Percentiles rank a stretch among this genome's conserved stretches.
phyloP scores from a whole-genome alignment of 805 yeast species.

The Candida khao-thaluensis region DNA sequence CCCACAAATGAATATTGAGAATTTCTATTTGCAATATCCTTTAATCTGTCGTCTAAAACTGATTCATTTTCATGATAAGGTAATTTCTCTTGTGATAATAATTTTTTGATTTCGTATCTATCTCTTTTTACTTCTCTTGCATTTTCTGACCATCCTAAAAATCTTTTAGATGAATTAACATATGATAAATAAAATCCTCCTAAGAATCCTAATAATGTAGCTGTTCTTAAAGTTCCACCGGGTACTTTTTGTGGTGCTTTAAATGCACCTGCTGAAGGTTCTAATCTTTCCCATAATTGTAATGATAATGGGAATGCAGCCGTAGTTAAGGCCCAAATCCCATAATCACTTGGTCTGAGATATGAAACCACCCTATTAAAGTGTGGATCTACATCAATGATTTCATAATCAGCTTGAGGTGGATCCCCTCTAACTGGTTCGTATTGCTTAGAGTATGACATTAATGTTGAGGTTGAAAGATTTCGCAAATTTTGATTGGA shows the following conservation, averaged over 20 bases:
- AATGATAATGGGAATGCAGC: conserved; percentile 43
- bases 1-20: conserved; percentile 66
- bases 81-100: conserved; percentile 60
- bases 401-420: conserved; percentile 40
- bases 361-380: conserved; percentile 69
- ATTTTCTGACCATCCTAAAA: conserved; percentile 78
- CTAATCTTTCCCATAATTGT: conserved; percentile 43
- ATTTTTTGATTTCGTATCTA: conserved; percentile 67
- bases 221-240: conserved; percentile 55
- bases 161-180: conserved; percentile 63
- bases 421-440: conserved; percentile 43
- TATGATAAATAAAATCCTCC: conserved; percentile 79
- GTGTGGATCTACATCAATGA: conserved; percentile 78
- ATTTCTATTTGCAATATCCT: conserved; percentile 74
- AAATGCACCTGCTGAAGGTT: conserved; percentile 42
- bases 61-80: conserved; percentile 64
- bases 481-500: conserved; percentile 40
- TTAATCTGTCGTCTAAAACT: conserved; percentile 60
- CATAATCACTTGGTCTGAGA: conserved; percentile 67
- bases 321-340: conserved; percentile 43
- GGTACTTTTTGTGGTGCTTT: conserved; percentile 52
- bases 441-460: conserved; percentile 41
- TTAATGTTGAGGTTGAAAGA: conserved; percentile 14
- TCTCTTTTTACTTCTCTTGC: conserved; percentile 67
- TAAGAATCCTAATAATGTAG: conserved; percentile 58